A percentile compares a stretch with the other conserved stretches of the same genome.
Evolutionary conservation across 805 yeast species (phyloP).

Genomic region (Kazachstania africana): DNA sequence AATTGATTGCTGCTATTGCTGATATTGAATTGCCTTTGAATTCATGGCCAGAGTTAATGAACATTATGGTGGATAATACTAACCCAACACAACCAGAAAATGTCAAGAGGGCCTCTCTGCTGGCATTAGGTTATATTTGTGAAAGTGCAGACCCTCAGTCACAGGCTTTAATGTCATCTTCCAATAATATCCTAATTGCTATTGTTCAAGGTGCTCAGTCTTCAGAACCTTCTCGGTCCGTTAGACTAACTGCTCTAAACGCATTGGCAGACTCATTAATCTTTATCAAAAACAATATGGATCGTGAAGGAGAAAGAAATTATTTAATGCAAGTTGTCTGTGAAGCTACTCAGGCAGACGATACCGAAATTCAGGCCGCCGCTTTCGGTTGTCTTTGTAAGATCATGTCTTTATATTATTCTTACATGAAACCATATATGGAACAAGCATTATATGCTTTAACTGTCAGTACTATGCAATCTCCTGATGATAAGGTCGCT

Average conservation of each 20-base stretch:
- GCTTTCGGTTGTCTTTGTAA: conserved; percentile 93
- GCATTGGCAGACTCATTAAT: conserved; percentile 86
- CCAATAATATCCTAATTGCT: conserved; percentile 87
- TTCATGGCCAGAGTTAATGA: conserved; percentile 83
- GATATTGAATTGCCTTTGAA: conserved; percentile 80
- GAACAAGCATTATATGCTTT: conserved; percentile 88
- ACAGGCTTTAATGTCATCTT: conserved; percentile 66
- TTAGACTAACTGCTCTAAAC: conserved; percentile 81
- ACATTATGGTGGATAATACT: conserved; percentile 76
- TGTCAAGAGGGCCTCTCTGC: conserved; percentile 75
- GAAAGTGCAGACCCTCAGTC: conserved; percentile 77
- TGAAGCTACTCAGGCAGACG: conserved; percentile 91
- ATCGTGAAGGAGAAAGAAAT: conserved; percentile 88
- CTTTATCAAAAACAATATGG: conserved; percentile 80
- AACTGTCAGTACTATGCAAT: conserved; percentile 86
- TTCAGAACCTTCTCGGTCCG: conserved; percentile 60
- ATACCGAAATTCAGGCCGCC: conserved; percentile 74
- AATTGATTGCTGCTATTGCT: conserved; percentile 94
- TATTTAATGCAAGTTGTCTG: conserved; percentile 98
- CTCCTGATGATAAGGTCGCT: conserved; percentile 61
- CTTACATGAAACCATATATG: conserved; percentile 89
- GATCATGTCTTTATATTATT: conserved; percentile 81
- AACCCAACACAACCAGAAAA: conserved; percentile 63
- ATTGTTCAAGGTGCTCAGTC: conserved; percentile 93
- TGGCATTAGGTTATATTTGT: conserved; percentile 91